Conservation (phyloP, 345 rosid genomes). For the Hibiscus trionum region DNA sequence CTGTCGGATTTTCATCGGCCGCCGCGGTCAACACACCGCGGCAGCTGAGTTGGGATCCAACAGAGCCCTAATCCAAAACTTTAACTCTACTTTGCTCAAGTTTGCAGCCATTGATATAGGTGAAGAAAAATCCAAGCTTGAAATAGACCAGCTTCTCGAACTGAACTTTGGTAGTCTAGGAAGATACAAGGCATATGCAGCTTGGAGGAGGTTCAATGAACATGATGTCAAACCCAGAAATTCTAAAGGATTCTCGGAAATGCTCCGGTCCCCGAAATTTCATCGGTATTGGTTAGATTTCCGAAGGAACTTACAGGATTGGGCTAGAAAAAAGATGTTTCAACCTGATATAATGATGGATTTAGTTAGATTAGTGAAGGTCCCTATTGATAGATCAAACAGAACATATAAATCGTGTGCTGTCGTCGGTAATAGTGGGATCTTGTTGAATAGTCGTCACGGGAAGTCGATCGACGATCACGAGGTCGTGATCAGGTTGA, state of each 20-base stretch:
- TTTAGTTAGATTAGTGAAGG: conserved; percentile 48
- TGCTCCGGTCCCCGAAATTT: conserved; percentile 47
- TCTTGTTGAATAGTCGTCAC: conserved; percentile 42
- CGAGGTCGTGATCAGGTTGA: conserved; percentile 73
- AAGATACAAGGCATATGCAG: conserved; percentile 34
- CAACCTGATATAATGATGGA: conserved; percentile 56
- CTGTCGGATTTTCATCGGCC: conserved; percentile 40
- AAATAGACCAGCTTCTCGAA: conserved; percentile 53
- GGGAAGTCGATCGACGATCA: conserved; percentile 69
- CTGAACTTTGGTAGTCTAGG: conserved; percentile 45
- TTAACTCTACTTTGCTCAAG: conserved; percentile 61
- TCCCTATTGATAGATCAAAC: conserved; percentile 36
- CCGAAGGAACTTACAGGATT: conserved; percentile 49
- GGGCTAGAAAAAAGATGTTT: conserved; percentile 49
- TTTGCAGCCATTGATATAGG: conserved; percentile 62
- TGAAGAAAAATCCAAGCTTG: conserved; percentile 47
- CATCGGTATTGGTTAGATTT: conserved; percentile 69
- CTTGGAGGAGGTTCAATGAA: conserved; percentile 37
- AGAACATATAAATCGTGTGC: conserved; percentile 66
- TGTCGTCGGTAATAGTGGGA: conserved; percentile 88
- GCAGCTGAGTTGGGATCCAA: background rate
- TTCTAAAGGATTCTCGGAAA: conserved; percentile 26
- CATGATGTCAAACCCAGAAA: conserved; percentile 26
- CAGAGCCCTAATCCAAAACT: conserved; percentile 17
- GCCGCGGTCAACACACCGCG: conserved; percentile 13